Evolutionary conservation across 352 stramenopile genomes (phyloP), one percentile per base, ranked within the genome.

Genomic region (Phytophthora brassicae): DNA sequence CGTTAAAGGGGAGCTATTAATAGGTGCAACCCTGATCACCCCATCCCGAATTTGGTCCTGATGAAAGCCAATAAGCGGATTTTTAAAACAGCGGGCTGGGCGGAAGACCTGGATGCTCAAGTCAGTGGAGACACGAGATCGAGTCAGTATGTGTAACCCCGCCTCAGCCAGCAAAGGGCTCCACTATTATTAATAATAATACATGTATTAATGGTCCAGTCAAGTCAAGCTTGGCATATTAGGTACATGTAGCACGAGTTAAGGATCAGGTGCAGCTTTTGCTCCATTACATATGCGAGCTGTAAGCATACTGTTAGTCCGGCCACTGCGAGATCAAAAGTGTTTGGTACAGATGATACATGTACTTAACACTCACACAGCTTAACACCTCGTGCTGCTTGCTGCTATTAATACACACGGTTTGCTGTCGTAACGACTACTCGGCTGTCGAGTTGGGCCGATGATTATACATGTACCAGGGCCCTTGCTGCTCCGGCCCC

Each of bases 61-160:
- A 2, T 7, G n/a, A 49, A 60, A n/a, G 33, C 60, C 63, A 55
- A 49, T 60, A 66, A 50, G 43, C 49, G 43, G 50, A 48, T 62
- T 66, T 70, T 14, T 56, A 56, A 71, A 71, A 71, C 63, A 71
- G 46, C 50, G 57, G 63, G 63, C 29, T 2, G 8, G 1, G 39
- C 16, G 49, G 63, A 71, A 71, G 35, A 43, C 20, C 6, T 26
- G 19, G 24, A 11, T 19, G 22, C 38, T 17, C 7, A 47, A 24
- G 54, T 31, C 38, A 70, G 57, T 61, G 63, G 47, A 13, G 8
- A 1, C 28, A n/a, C 46, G 28, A 55, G 28, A 62, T 69, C 55
- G 48, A 70, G 62, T 66, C 56, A 66, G 62, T 35, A 49, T 60
- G 31, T 58, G 62, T 66, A 68, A 63, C 53, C 52, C 45, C 38